These are phyloP conservation scores for Fraxinus greggii DNA, from an alignment of 305 asterid genomes.

Conservation along the genomic window DNA sequence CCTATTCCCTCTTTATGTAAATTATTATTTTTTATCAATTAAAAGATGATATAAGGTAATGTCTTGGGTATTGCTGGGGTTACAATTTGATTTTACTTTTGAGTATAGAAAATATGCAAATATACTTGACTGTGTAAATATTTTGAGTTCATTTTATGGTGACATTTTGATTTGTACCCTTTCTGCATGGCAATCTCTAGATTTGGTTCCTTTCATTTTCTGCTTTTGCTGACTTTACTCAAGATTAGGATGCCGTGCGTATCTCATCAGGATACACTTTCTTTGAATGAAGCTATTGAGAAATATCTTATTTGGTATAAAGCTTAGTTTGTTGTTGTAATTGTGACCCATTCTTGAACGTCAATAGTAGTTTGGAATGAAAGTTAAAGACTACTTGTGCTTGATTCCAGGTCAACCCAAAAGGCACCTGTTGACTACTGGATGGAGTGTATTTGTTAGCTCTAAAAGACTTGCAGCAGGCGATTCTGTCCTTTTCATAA, in stretches of 20 bases:
- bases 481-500: constrained; percentile 87
- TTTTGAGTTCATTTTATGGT: not conserved
- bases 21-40: not conserved
- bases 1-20: not conserved
- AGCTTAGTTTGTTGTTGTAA: not conserved
- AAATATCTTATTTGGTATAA: not conserved
- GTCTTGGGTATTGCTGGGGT: not conserved
- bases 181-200: not conserved
- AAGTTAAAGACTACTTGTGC: constrained; percentile 10
- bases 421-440: constrained; percentile 84
- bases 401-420: constrained; percentile 83
- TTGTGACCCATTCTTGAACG: not conserved
- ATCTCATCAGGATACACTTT: not conserved
- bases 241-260: not conserved
- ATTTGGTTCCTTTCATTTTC: not conserved
- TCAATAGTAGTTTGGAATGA: constrained; percentile 12
- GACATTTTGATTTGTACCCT: not conserved
- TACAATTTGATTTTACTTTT: not conserved
- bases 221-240: not conserved
- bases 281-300: not conserved
- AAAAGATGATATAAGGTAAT: not conserved
- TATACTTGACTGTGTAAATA: not conserved
- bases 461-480: constrained; percentile 91
- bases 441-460: constrained; percentile 97
- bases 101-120: not conserved